A percentile compares a stretch with the other conserved stretches of the same genome.
These are phyloP conservation scores for Yarrowia phangngaensis DNA, from an alignment of 805 yeast genomes.

Conservation along the genomic window DNA sequence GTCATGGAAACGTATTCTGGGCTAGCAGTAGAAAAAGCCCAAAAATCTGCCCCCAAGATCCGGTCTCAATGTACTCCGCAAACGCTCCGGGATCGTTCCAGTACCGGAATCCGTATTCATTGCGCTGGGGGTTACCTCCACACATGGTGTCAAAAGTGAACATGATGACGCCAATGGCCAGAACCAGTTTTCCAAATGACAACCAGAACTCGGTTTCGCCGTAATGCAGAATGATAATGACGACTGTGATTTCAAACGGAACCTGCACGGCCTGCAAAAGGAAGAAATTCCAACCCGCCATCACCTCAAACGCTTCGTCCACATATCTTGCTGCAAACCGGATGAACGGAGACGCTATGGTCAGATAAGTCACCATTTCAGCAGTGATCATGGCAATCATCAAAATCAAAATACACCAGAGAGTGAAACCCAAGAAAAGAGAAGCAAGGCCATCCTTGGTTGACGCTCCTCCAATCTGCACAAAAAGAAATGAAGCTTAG, in stretches of 20 bases:
- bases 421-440: slow-evolving; percentile 57
- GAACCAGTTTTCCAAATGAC: slow-evolving; percentile 64
- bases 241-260: slow-evolving; percentile 81
- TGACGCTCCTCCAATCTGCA: too few species aligned
- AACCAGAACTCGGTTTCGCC: slow-evolving; percentile 84
- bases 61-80: slow-evolving; percentile 52
- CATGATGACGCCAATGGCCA: slow-evolving; percentile 69
- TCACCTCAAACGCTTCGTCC: slow-evolving; percentile 69
- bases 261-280: slow-evolving; percentile 69
- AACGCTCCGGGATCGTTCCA: slow-evolving; percentile 57
- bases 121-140: slow-evolving; percentile 78
- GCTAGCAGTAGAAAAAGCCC: slow-evolving; percentile 80
- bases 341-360: slow-evolving; percentile 73
- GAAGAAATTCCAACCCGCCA: slow-evolving; percentile 79
- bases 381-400: slow-evolving; percentile 68
- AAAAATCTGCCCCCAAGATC: slow-evolving; percentile 61
- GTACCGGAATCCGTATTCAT: slow-evolving; percentile 56
- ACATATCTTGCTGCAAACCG: slow-evolving; percentile 69
- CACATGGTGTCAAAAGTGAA: slow-evolving; percentile 80
- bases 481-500: too few species aligned
- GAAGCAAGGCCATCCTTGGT: too few species aligned
- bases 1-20: slow-evolving; percentile 84
- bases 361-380: slow-evolving; percentile 73
- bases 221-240: slow-evolving; percentile 71
- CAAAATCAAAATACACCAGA: slow-evolving; percentile 69